A percentile compares a stretch with the other conserved stretches of the same genome.
phyloP scores from a whole-genome alignment of 306 rosid species.

The Dalbergia cochinchinensis region DNA sequence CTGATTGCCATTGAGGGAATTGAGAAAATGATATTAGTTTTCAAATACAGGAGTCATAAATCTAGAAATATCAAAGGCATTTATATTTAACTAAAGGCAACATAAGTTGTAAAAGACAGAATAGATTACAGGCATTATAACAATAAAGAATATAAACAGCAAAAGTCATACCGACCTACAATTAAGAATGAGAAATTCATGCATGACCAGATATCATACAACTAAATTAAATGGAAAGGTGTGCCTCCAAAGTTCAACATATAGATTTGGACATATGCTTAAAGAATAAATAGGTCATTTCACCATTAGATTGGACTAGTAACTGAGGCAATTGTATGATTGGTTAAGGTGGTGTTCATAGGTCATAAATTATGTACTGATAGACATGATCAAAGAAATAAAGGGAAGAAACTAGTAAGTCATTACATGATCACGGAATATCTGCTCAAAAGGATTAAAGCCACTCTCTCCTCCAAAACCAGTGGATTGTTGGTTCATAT shows the following conservation, averaged over 20 bases:
- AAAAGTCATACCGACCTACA: conserved; percentile 1
- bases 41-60: conserved; percentile 23
- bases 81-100: conserved; percentile 24
- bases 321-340: neutral
- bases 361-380: neutral
- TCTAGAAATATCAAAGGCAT: neutral
- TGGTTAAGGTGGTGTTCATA: neutral
- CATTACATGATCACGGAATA: conserved; percentile 74
- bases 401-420: conserved; percentile 19
- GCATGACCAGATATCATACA: conserved; percentile 10
- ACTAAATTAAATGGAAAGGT: conserved; percentile 5
- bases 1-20: conserved; percentile 60
- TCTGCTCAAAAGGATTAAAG: conserved; percentile 78
- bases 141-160: neutral
- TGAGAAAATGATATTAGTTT: conserved; percentile 40
- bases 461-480: conserved; percentile 66
- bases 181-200: conserved; percentile 20
- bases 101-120: conserved; percentile 5
- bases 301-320: conserved; percentile 19
- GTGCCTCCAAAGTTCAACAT: conserved; percentile 21
- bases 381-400: conserved; percentile 28
- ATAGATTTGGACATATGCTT: neutral
- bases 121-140: neutral
- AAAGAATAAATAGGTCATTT: conserved; percentile 2
- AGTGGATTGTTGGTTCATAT: conserved; percentile 65